Base-by-base conservation (phyloP, 768 basidiomycete species). In the Serendipita sp. region DNA sequence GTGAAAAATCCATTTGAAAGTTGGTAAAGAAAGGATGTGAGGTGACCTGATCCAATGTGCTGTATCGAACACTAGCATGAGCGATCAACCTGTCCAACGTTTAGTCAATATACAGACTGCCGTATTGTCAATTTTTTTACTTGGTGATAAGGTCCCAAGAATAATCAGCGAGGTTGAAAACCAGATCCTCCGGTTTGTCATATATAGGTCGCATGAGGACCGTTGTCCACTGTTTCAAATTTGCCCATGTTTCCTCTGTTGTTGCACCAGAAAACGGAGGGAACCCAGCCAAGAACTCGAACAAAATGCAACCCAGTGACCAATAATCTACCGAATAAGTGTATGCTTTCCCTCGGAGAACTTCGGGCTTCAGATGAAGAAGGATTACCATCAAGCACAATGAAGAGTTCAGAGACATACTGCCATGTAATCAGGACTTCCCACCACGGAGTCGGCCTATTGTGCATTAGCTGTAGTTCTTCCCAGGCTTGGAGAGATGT, bases 351-450 rank as follows among this genome's bases (percentile, higher is more conserved):
- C 89, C 95, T 34, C 94, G 84, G 30, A 97, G 81, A 23, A 97
- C 93, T 72, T 92, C 90, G 0, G 90, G 89, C 1, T 60, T 4
- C 16, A 60, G 10, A 10, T 16, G 63, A 35, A 35, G 35, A 44
- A 45, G 65, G 11, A 44, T 65, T 32, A 64, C 47, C 68, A 60
- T 60, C 16, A n/a, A 35, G 23, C 23, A n/a, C 56, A n/a, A 8
- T 60, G 77, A 76, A 38, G 76, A 75, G 10, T 7, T 41, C 41
- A 51, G 48, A 51, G 48, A 60, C 56, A 10, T 60, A 60, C 56
- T 23, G 96, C 90, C 96, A 99, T 98, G 75, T 99, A 99, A 74
- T 99, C 96, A 0, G 96, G 95, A 0, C 91, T 94, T 4, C 96
- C 96, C 36, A 99, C 96, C 67, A 98, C 89, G 13, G 93, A 96